Conservation (phyloP, 2,329 filamentous ascomycete species). For the Xylaria sp. region DNA sequence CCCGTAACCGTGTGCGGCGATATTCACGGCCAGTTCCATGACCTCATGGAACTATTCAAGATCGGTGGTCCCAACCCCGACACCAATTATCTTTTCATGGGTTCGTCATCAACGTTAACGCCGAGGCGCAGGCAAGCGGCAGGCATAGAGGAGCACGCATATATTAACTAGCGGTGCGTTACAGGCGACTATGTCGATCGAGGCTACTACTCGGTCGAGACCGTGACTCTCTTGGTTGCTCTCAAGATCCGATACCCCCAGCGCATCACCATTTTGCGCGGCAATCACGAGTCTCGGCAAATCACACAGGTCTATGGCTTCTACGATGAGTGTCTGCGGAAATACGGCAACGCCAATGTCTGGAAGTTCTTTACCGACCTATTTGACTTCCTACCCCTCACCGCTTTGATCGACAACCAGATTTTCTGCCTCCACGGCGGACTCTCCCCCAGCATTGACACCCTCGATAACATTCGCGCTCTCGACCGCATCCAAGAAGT, state of each 20-base stretch:
- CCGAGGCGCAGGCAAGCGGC: background rate
- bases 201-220: constrained; percentile 99
- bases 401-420: constrained; percentile 97
- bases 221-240: constrained; percentile 92
- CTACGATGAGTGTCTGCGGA: constrained; percentile 98
- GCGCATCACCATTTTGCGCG: constrained; percentile 97
- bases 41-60: constrained; percentile 99
- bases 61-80: constrained; percentile 98
- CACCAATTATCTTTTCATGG: constrained; percentile 99
- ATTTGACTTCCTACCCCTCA: constrained; percentile 97
- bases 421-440: constrained; percentile 99
- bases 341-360: constrained; percentile 98
- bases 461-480: constrained; percentile 92
- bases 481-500: constrained; percentile 98
- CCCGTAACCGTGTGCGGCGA: constrained; percentile 98
- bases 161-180: constrained; percentile 32
- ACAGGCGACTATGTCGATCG: constrained; percentile 96
- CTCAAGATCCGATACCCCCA: constrained; percentile 98
- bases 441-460: constrained; percentile 94
- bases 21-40: constrained; percentile 99
- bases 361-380: constrained; percentile 99
- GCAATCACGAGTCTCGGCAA: constrained; percentile 98
- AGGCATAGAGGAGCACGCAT: background rate
- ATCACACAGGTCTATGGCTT: constrained; percentile 99
- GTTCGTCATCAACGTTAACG: constrained; percentile 59